Evolutionary conservation across 345 rosid genomes (phyloP), one percentile per base, ranked within the genome.

Genomic region (Boechera divaricarpa): DNA sequence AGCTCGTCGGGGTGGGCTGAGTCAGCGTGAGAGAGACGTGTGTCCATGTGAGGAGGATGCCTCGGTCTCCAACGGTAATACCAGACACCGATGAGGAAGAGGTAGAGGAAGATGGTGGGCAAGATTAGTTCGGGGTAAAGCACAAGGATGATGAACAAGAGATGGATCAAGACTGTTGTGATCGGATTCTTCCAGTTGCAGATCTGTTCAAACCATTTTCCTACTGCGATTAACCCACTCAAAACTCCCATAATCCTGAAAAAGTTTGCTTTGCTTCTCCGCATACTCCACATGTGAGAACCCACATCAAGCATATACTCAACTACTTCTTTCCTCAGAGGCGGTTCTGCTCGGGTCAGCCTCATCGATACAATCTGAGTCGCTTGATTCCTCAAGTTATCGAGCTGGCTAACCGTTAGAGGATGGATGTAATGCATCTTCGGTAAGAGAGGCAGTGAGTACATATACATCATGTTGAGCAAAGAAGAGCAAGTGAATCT

Each of bases 251-350:
- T 91, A 55, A 93, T 93, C 68, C 98, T 85, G 82, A 91, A 93
- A 29, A 93, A 93, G 71, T 93, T 93, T 3, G 98, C 98, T 77
- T 93, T 93, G 89, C 98, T 91, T 85, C 98, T 86, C 74, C 98
- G 77, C 98, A 91, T 93, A 63, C 98, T 93, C 98, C 98, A 93
- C 97, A 93, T 93, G 82, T 91, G 97, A 55, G 96, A 91, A 33
- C 93, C 94, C 24, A 93, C 97, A 76, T 91, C 98, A 36, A 93
- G 88, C 98, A 93, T 93, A 75, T 88, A 93, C 74, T 93, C 98
- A 10, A 93, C 98, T 1, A 93, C 84, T 79, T 93, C 98, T 82
- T 90, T 93, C 76, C 98, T 84, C 63, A 93, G 68, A 2, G 97
- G 95, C 1, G 97, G 98, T 81, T 93, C 98, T 1, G 97, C 94